A percentile compares a stretch with the other conserved stretches of the same genome.
Evolutionary conservation across 2,329 filamentous ascomycete genomes (phyloP).

Genomic region (Penicillium italicum): DNA sequence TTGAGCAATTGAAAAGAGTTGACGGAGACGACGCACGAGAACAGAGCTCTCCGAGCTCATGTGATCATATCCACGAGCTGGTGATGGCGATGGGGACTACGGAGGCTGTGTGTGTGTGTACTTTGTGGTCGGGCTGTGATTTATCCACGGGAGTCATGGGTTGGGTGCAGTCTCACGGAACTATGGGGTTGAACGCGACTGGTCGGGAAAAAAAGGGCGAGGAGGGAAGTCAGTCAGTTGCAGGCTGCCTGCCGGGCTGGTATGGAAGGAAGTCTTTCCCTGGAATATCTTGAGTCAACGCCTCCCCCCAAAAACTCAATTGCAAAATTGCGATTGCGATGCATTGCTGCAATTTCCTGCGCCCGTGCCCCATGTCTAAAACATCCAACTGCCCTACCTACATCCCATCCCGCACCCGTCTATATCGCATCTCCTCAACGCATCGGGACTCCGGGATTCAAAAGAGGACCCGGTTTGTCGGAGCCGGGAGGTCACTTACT

Average conservation of each 20-base stretch:
- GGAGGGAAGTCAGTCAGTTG: neutral
- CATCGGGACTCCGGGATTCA: slow-evolving; percentile 3
- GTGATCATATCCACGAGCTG: neutral
- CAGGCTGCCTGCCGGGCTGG: neutral
- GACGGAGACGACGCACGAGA: neutral
- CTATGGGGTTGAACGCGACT: neutral
- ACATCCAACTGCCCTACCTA: neutral
- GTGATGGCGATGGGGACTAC: neutral
- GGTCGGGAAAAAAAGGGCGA: neutral
- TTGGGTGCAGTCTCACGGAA: neutral
- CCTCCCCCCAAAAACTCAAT: neutral
- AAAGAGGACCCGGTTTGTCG: slow-evolving; percentile 2
- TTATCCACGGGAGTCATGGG: neutral
- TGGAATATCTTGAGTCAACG: neutral
- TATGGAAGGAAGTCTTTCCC: neutral
- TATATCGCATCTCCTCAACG: neutral
- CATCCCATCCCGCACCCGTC: neutral
- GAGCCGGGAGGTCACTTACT: neutral
- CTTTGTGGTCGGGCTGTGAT: neutral
- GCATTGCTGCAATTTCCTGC: neutral
- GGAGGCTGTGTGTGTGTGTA: too few relatives aligned
- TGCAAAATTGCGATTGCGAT: neutral
- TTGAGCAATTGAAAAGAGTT: slow-evolving; percentile 6
- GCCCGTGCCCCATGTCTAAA: neutral
- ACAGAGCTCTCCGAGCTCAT: neutral